phyloP scores from a whole-genome alignment of 2,329 filamentous ascomycete genomes.

The Fusarium longipes region DNA sequence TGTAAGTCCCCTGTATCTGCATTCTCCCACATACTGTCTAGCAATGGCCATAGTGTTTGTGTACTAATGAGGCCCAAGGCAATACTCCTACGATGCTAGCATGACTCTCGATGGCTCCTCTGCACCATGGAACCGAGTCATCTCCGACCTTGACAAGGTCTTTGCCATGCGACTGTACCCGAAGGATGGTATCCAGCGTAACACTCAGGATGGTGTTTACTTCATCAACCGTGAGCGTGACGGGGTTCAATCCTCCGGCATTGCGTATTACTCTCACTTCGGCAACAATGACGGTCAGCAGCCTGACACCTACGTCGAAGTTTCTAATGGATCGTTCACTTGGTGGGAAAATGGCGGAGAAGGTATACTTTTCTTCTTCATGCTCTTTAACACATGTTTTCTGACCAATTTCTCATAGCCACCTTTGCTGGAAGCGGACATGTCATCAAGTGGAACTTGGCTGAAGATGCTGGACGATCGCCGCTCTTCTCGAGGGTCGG shows the following conservation, averaged over 20 bases:
- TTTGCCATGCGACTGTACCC: not conserved
- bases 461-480: not conserved
- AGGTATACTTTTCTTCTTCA: not conserved
- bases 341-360: conserved; percentile 2
- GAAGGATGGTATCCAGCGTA: not conserved
- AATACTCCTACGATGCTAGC: not conserved
- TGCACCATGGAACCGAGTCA: not conserved
- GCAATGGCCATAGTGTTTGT: not conserved
- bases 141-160: not conserved
- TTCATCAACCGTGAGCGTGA: not conserved
- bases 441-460: conserved; percentile 1
- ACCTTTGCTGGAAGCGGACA: not conserved
- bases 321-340: not conserved
- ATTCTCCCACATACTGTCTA: not conserved
- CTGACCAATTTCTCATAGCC: not conserved
- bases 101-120: not conserved
- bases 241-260: not conserved
- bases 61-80: not conserved
- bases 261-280: not conserved
- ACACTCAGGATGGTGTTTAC: not conserved
- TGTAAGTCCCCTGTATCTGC: not conserved
- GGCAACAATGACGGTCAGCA: not conserved
- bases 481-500: not conserved
- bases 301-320: not conserved
- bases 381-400: fast-evolving